phyloP scores from a whole-genome alignment of 1,284 basidiomycete genomes.

The Trichosporon sp. region DNA sequence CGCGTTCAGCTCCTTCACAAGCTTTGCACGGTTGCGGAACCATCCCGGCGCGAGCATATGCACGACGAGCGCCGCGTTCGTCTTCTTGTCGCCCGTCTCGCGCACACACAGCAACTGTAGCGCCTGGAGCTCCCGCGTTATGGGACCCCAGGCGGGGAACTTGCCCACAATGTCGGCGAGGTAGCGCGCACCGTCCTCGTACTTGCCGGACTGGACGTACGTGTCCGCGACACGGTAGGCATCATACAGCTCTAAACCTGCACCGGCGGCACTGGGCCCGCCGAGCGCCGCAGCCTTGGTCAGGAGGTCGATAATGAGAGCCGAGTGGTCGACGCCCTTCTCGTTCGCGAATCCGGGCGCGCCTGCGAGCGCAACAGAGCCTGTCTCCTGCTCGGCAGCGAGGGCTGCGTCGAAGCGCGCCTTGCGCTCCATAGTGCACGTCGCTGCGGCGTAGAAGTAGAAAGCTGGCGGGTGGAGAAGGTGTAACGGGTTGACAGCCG shows the following conservation, averaged over 20 bases:
- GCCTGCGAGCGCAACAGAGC: slow-evolving; percentile 43
- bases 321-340: slow-evolving; percentile 82
- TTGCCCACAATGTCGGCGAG: slow-evolving; percentile 83
- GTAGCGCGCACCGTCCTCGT: slow-evolving; percentile 80
- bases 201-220: slow-evolving; percentile 64
- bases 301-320: slow-evolving; percentile 80
- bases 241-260: slow-evolving; percentile 77
- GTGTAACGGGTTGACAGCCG: slow-evolving; percentile 52
- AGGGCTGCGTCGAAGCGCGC: slow-evolving; percentile 67
- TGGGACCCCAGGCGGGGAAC: slow-evolving; percentile 73
- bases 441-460: slow-evolving; percentile 85
- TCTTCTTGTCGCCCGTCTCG: slow-evolving; percentile 71
- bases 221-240: slow-evolving; percentile 84
- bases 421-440: slow-evolving; percentile 74
- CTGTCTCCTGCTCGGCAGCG: slow-evolving; percentile 60
- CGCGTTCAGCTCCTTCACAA: slow-evolving; percentile 67
- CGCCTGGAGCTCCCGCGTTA: slow-evolving; percentile 70
- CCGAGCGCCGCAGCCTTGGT: slow-evolving; percentile 91
- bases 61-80: slow-evolving; percentile 70
- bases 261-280: slow-evolving; percentile 61
- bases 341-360: slow-evolving; percentile 71
- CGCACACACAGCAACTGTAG: slow-evolving; percentile 80
- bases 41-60: slow-evolving; percentile 71
- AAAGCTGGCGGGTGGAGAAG: slow-evolving; percentile 84
- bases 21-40: slow-evolving; percentile 30